Evolutionary conservation across 2,329 filamentous ascomycete genomes (phyloP), one percentile per base, ranked within the genome.

Genomic region (Hymenoscyphus linearis): DNA sequence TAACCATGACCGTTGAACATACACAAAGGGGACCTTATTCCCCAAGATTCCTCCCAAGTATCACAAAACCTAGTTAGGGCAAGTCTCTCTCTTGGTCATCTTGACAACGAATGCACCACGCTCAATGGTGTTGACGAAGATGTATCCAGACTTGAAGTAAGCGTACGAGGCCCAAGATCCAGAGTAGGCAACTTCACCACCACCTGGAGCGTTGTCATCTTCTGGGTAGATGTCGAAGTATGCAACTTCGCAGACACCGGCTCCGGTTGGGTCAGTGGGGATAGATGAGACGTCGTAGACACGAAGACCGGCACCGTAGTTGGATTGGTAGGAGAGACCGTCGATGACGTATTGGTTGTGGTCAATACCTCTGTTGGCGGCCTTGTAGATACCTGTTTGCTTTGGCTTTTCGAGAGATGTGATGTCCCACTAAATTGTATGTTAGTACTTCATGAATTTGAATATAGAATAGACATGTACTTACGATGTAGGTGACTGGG

Each of bases 271-370:
- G 22, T 67, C 60, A 6, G 74, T 62, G 0, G 74, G 72, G 55
- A 79, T 76, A 12, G 74, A 76, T 37, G 72, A 71, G 37, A 79
- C 60, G 52, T 68, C 65, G 31, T 65, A 59, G 36, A 68, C 53
- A n/a, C 65, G 76, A 9, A 82, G 74, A n/a, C 80, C 80, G 14
- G 77, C 74, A 3, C 75, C 78, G 64, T 82, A 82, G 71, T 81
- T 79, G 35, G 77, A 74, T 67, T 82, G 80, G 69, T 77, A 79
- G 2, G 73, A 71, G 22, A 74, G 72, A 1, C 75, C 76, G 53
- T 77, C 69, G 14, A 73, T 69, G n/a, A 78, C 71, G 52, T 79
- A 79, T 64, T 79, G 77, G 68, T 79, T 79, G 71, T 79, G 77
- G 64, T 79, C 77, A 47, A 79, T 74, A n/a, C 72, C 72, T 47